Conservation (phyloP, 1,284 basidiomycete genomes). For the Flammula alnicola region DNA sequence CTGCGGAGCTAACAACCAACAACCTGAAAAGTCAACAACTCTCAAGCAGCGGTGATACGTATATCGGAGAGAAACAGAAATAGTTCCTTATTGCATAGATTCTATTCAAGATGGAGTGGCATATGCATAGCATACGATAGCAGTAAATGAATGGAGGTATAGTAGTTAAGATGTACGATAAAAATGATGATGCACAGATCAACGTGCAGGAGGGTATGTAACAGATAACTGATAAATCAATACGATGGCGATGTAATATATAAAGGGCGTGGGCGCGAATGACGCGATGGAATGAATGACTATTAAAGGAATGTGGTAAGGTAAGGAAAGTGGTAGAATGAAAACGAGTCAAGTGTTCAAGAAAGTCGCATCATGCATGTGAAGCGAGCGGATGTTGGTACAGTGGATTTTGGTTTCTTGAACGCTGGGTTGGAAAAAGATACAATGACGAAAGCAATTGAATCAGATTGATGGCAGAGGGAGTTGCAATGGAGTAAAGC, state of each 20-base stretch:
- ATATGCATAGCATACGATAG: conserved; percentile 5
- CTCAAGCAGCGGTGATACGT: too few species aligned
- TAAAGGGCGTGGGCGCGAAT: too few species aligned
- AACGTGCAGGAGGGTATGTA: conserved; percentile 5
- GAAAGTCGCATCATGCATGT: conserved; percentile 2
- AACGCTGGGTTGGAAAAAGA: background rate
- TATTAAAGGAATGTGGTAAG: conserved; percentile 1
- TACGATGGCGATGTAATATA: too few species aligned
- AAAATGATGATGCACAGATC: conserved; percentile 1
- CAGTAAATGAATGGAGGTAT: conserved; percentile 3
- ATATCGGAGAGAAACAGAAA: background rate
- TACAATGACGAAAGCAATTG: background rate
- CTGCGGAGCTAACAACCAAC: too few species aligned
- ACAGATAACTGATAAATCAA: too few species aligned
- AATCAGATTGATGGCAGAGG: background rate
- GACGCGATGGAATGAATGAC: too few species aligned
- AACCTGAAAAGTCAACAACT: too few species aligned
- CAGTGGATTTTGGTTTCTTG: conserved; percentile 13
- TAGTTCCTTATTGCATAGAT: background rate
- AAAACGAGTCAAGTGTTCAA: conserved; percentile 1
- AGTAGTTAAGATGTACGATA: background rate
- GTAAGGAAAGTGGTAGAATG: conserved; percentile 6
- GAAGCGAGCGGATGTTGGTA: conserved; percentile 14
- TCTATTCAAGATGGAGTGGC: conserved; percentile 1
- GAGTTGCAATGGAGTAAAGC: too few species aligned